Evolutionary conservation across 23 red algal species (phyloP).

Genomic region (Chondrus crispus): DNA sequence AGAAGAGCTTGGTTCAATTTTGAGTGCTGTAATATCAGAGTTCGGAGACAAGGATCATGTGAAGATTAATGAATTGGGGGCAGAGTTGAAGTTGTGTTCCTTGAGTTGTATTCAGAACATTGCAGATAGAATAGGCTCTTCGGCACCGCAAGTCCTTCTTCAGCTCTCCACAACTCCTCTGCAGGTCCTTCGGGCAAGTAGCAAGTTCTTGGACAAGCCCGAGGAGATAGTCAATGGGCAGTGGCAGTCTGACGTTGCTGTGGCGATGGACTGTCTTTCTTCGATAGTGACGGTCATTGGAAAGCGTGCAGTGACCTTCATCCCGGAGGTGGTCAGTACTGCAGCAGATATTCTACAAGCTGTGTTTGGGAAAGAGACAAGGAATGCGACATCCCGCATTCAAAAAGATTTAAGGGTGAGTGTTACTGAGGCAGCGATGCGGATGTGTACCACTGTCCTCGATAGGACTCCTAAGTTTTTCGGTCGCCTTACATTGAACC

Average conservation of each 20-base stretch:
- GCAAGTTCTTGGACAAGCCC: background rate
- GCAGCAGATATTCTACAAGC: background rate
- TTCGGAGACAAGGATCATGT: background rate
- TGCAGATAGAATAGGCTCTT: background rate
- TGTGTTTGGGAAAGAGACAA: conserved; percentile 4
- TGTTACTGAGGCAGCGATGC: background rate
- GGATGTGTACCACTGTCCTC: background rate
- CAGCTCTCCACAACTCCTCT: background rate
- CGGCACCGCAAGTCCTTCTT: background rate
- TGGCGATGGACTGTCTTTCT: background rate
- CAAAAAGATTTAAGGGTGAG: background rate
- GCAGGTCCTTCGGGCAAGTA: background rate
- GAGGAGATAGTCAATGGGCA: background rate
- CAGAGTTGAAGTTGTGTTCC: background rate
- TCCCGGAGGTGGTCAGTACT: background rate
- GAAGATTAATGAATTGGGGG: too few relatives aligned
- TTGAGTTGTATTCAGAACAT: background rate
- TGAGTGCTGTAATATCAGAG: background rate
- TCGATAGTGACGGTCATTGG: background rate
- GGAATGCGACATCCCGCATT: background rate
- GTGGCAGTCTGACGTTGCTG: background rate
- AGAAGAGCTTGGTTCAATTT: background rate
- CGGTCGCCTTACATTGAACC: background rate
- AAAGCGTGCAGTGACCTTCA: conserved; percentile 19
- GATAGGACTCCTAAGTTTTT: background rate